Conservation (phyloP, 148 eudicot species). For the Suaeda aralocaspica region DNA sequence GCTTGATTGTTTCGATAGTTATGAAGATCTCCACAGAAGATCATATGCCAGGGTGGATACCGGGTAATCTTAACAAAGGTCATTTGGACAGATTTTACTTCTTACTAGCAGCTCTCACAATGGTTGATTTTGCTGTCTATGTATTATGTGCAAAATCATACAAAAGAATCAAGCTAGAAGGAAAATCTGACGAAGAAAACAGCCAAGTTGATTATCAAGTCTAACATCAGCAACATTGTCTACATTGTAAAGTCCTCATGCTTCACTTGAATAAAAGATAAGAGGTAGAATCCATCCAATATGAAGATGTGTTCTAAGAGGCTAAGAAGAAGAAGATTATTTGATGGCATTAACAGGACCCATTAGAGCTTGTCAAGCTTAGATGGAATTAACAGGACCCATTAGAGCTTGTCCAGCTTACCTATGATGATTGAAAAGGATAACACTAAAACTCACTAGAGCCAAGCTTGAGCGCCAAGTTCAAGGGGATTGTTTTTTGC, state of each 20-base stretch:
- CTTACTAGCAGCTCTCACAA: slow-evolving; percentile 64
- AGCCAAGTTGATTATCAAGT: slow-evolving; percentile 27
- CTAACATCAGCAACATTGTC: slow-evolving; percentile 12
- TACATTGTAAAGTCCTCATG: not conserved
- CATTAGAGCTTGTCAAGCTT: too few species aligned
- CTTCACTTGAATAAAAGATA: slow-evolving; percentile 16
- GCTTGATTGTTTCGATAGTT: slow-evolving; percentile 61
- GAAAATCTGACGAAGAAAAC: slow-evolving; percentile 30
- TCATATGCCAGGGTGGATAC: slow-evolving; percentile 90
- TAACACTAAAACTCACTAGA: not conserved
- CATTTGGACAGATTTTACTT: slow-evolving; percentile 82
- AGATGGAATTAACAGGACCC: slow-evolving; percentile 1
- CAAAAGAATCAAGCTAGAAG: slow-evolving; percentile 54
- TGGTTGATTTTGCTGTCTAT: slow-evolving; percentile 54
- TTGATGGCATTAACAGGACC: slow-evolving; percentile 1
- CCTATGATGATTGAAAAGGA: slow-evolving; percentile 11
- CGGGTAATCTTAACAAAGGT: slow-evolving; percentile 73
- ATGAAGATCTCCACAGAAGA: slow-evolving; percentile 68
- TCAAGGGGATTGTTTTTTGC: slow-evolving; percentile 16
- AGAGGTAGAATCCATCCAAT: slow-evolving; percentile 7
- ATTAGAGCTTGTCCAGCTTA: slow-evolving; percentile 13
- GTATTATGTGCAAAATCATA: slow-evolving; percentile 66
- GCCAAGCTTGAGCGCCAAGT: slow-evolving; percentile 7
- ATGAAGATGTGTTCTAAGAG: not conserved
- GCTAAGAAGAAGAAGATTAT: not conserved